phyloP scores from a whole-genome alignment of 306 rosid species.

The Erythrophleum fordii region DNA sequence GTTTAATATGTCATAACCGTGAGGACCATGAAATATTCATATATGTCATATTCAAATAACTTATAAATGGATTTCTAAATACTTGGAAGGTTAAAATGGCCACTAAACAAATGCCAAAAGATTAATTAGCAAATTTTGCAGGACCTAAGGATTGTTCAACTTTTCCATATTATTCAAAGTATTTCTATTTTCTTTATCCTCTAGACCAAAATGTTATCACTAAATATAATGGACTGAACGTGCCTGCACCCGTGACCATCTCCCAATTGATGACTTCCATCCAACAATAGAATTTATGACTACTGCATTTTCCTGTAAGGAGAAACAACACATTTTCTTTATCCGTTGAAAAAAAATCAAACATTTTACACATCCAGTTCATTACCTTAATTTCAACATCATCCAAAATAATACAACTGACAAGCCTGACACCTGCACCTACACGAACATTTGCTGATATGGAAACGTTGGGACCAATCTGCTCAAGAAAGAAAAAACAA shows the following conservation, averaged over 20 bases:
- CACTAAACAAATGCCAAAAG: too few relatives aligned
- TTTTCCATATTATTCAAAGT: too few relatives aligned
- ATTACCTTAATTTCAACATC: constrained; percentile 90
- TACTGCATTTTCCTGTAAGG: constrained; percentile 81
- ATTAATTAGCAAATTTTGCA: too few relatives aligned
- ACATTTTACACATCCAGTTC: background rate
- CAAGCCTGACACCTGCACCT: constrained; percentile 87
- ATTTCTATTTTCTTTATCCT: too few relatives aligned
- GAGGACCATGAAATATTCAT: background rate
- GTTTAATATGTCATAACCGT: too few relatives aligned
- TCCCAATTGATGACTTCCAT: constrained; percentile 92
- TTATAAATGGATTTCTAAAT: background rate
- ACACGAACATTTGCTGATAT: constrained; percentile 96
- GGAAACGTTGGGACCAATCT: constrained; percentile 96
- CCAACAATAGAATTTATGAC: constrained; percentile 87
- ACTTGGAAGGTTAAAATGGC: too few relatives aligned
- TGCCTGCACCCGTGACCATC: constrained; percentile 96
- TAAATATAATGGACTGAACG: too few relatives aligned
- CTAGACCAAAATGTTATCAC: too few relatives aligned
- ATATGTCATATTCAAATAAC: too few relatives aligned
- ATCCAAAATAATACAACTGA: constrained; percentile 80
- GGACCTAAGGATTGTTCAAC: too few relatives aligned
- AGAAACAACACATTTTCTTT: constrained; percentile 34
- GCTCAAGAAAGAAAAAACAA: constrained; percentile 40
- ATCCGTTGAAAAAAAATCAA: constrained; percentile 1